phyloP scores from a whole-genome alignment of 257 asterid genomes.

The Rauvolfia tetraphylla region DNA sequence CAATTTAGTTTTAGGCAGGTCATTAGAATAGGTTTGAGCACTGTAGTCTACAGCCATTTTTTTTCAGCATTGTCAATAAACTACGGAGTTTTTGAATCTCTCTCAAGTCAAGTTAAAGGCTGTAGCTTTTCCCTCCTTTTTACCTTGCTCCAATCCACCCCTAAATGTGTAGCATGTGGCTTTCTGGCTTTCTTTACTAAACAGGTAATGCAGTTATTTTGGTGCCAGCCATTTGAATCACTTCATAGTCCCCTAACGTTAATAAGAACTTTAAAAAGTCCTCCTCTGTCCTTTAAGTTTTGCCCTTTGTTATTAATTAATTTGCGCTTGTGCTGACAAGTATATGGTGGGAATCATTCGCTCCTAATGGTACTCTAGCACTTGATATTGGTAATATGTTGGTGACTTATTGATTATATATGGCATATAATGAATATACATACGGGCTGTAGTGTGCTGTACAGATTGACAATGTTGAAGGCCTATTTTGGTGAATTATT shows the following conservation, averaged over 20 bases:
- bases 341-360: not conserved
- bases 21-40: too few relatives aligned
- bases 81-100: too few relatives aligned
- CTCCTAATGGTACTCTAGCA: not conserved
- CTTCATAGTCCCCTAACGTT: not conserved
- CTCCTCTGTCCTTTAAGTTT: not conserved
- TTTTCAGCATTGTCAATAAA: too few relatives aligned
- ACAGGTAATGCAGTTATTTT: not conserved
- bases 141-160: not conserved
- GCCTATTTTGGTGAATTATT: not conserved
- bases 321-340: not conserved
- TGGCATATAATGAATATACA: not conserved
- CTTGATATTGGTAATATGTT: too few relatives aligned
- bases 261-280: not conserved
- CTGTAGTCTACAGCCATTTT: too few relatives aligned
- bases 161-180: not conserved
- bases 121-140: not conserved
- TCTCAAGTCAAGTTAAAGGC: too few relatives aligned
- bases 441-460: not conserved
- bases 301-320: not conserved
- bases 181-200: not conserved
- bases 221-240: not conserved
- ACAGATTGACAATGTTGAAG: not conserved
- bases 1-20: too few relatives aligned
- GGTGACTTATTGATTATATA: not conserved